Base-by-base conservation (phyloP, 768 basidiomycete species). In the Kwoniella sp. region DNA sequence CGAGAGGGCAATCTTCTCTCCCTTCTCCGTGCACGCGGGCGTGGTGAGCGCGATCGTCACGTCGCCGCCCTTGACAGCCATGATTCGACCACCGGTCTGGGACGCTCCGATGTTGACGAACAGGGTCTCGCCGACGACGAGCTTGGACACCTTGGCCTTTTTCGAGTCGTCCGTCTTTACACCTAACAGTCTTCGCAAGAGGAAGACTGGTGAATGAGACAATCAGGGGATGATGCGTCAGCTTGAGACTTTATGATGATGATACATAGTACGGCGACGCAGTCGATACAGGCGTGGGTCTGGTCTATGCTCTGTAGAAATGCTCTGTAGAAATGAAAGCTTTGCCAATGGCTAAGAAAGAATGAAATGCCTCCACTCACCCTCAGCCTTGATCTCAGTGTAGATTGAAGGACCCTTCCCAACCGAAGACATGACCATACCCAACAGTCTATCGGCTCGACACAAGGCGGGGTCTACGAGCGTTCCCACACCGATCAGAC, bases 141-240 rank as follows among this genome's bases (percentile, higher is more conserved):
- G 86, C 81, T 96, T 96, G 58, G 91, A 85, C 25, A 82, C 81
- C 82, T 93, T 99, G 23, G 96, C 96, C 80, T 94, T 92, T 81
- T 97, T 99, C 84, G 94, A 96, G 84, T 98, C 96, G 82, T 97
- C 95, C 25, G 93, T 93, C 82, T 94, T 93, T 68, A 99, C 96
- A 79, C 96, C 95, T n/a, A 98, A 87, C 59, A 98, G 83, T 65
- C 96, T 88, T 66, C 96, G 91, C 34, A 99, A 89, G 31, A 98
- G 84, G 89, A 97, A 99, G 72, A 94, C 84, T 56, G 30, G 58
- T n/a, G 13, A 5, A 37, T 48, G 48, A 58, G 20, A 28, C 17
- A 23, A 25, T 23, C 50, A 41, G 9, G 38, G 38, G 20, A 9
- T 9, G 20, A 41, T 20, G 38, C 7, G 50, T 45, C 41, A 45